phyloP scores from a whole-genome alignment of 225 moss, liverwort and hornwort genomes.

The Lunularia cruciata region DNA sequence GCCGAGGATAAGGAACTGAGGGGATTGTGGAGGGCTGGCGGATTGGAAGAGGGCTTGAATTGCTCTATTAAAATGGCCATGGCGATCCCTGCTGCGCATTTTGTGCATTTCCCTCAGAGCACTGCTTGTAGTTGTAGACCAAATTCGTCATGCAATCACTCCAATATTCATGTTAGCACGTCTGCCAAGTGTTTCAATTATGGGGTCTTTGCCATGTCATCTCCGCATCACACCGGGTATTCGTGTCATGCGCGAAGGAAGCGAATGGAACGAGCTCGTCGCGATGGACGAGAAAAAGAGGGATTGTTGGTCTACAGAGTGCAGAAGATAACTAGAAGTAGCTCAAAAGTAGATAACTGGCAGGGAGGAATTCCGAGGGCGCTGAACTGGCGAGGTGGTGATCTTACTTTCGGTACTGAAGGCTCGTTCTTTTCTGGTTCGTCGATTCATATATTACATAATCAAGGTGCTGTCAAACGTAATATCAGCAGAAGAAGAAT shows the following conservation, averaged over 20 bases:
- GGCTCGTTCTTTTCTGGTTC: constrained; percentile 27
- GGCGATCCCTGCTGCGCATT: constrained; percentile 30
- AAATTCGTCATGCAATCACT: constrained; percentile 16
- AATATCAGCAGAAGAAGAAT: not conserved
- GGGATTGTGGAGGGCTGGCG: not conserved
- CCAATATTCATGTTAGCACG: constrained; percentile 15
- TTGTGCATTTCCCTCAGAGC: constrained; percentile 18
- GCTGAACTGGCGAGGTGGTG: constrained; percentile 20
- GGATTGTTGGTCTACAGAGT: constrained; percentile 21
- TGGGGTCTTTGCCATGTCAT: constrained; percentile 10
- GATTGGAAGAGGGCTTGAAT: not conserved
- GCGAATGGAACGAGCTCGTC: not conserved
- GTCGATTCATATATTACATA: constrained; percentile 10
- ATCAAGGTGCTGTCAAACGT: not conserved
- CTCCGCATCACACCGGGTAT: not conserved
- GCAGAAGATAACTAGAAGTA: constrained; percentile 12
- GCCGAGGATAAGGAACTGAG: constrained; percentile 1
- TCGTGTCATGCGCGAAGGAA: constrained; percentile 1
- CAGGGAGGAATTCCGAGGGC: constrained; percentile 23
- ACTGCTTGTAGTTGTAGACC: not conserved
- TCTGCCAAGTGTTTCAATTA: constrained; percentile 4
- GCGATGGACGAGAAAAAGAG: constrained; percentile 8
- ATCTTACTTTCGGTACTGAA: not conserved
- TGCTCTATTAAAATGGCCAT: constrained; percentile 11
- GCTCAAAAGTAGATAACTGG: constrained; percentile 13